Evolutionary conservation across 139 green algal genomes (phyloP), one percentile per base, ranked within the genome.

Genomic region (Closterium sp.): DNA sequence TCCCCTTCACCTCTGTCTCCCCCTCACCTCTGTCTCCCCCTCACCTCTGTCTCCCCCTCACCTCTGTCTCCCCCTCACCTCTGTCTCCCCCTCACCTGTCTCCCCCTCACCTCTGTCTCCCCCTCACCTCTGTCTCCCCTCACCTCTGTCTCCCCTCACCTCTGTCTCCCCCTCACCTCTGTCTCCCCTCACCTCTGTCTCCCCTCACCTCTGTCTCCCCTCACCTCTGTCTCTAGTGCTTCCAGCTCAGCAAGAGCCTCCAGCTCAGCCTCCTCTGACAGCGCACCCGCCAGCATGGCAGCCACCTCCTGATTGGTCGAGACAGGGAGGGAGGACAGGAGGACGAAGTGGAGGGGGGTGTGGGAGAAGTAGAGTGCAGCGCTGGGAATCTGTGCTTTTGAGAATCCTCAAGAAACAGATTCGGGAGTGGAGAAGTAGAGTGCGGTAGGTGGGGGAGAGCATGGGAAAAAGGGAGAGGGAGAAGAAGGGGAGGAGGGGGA

Each of bases 191-290:
- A 94, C 90, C 90, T 94, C 89, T 22, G 29, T 28, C 50, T 94
- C 92, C 10, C 45, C 3, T 4, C 45, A 2, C 42, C 42, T 62
- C 85, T 79, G 0, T 2, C 30, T 4, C 32, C 88, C n/a, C 89
- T 94, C 30, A 94, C 90, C 90, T 94, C 89, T 22, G 70, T 28
- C 50, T 94, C 92, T 4, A 94, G 85, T 22, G 29, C 38, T 10
- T 90, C 89, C 91, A 94, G 70, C 90, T 94, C 92, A 30, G 89
- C 92, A 32, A 94, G 70, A 24, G 90, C 92, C 31, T 62, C 92
- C 30, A 32, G 31, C 90, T 94, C 92, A 31, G 90, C 92, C 21
- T 94, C 92, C 30, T 29, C 89, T 29, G 89, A 86, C 19, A 94
- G 73, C 29, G 28, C 27, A 32, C 94, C 31, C 29, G 29, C 42